Conservation (phyloP, 768 basidiomycete genomes). For the Tylopilus vinaceipallidus region DNA sequence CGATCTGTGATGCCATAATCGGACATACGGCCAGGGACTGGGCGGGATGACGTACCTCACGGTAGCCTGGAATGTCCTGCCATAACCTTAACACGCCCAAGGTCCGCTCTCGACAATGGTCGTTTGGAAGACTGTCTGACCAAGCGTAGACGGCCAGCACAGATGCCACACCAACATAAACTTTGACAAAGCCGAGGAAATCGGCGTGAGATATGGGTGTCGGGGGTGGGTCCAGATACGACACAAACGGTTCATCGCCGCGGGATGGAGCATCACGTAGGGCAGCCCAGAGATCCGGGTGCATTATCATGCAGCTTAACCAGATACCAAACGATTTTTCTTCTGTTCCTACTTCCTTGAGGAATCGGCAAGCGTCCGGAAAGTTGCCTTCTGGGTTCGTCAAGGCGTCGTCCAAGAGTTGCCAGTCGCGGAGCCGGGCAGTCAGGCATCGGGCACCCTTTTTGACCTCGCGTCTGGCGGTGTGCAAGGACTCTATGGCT, state of each 20-base stretch:
- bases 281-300: conserved; percentile 44
- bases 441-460: conserved; percentile 47
- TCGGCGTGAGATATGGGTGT: conserved; percentile 45
- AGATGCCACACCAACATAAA: conserved; percentile 63
- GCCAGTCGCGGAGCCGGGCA: conserved; percentile 56
- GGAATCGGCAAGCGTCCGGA: conserved; percentile 42
- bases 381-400: conserved; percentile 54
- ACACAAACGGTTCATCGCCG: conserved; percentile 34
- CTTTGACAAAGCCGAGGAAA: conserved; percentile 63
- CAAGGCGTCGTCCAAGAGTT: conserved; percentile 58
- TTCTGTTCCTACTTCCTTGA: conserved; percentile 61
- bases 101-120: conserved; percentile 59
- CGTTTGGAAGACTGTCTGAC: conserved; percentile 73
- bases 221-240: conserved; percentile 36
- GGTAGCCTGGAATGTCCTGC: conserved; percentile 58
- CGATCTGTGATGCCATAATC: conserved; percentile 46
- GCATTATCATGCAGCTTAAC: conserved; percentile 66
- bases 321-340: conserved; percentile 72
- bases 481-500: conserved; percentile 28
- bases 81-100: conserved; percentile 50
- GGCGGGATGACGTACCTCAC: conserved; percentile 49
- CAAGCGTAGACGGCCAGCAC: conserved; percentile 75
- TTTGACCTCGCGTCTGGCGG: conserved; percentile 40
- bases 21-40: conserved; percentile 16
- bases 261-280: conserved; percentile 16